These are phyloP conservation scores for Aspergillus sp. DNA, from an alignment of 2,329 filamentous ascomycete genomes.

Conservation along the genomic window DNA sequence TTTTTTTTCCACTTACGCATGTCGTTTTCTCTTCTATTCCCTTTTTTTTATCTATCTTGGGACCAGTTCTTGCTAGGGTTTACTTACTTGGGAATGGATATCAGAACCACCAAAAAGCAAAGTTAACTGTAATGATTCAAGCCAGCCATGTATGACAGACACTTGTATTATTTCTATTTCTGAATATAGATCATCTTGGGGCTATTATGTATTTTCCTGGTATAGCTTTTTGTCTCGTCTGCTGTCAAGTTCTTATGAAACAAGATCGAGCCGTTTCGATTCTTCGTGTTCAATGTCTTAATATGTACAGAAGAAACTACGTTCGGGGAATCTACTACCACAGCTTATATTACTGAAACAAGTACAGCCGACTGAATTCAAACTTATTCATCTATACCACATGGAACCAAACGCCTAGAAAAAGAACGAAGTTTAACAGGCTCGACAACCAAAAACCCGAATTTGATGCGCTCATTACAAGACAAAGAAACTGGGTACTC, in stretches of 20 bases:
- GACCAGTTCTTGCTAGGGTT: constrained; percentile 9
- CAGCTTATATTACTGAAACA: too few species aligned
- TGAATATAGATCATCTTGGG: constrained; percentile 1
- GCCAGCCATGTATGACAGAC: background rate
- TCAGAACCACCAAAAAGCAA: constrained; percentile 3
- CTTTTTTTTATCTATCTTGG: background rate
- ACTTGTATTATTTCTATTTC: background rate
- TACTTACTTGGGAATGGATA: constrained; percentile 3
- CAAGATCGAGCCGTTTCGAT: too few species aligned
- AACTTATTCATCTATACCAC: too few species aligned
- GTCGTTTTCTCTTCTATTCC: background rate
- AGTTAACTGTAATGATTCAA: constrained; percentile 1
- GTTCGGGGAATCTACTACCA: too few species aligned
- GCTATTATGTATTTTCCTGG: background rate
- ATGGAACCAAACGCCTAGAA: constrained; percentile 18
- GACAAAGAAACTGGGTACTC: constrained; percentile 21
- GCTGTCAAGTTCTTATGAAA: background rate
- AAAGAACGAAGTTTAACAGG: constrained; percentile 5
- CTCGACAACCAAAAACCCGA: constrained; percentile 6
- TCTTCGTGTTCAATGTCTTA: too few species aligned
- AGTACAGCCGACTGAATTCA: too few species aligned
- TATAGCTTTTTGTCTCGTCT: background rate
- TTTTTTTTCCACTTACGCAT: constrained; percentile 2
- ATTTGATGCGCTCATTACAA: constrained; percentile 26
- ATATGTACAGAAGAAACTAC: background rate